Conservation (phyloP, 2,329 filamentous ascomycete genomes). For the Triangularia setosa region DNA sequence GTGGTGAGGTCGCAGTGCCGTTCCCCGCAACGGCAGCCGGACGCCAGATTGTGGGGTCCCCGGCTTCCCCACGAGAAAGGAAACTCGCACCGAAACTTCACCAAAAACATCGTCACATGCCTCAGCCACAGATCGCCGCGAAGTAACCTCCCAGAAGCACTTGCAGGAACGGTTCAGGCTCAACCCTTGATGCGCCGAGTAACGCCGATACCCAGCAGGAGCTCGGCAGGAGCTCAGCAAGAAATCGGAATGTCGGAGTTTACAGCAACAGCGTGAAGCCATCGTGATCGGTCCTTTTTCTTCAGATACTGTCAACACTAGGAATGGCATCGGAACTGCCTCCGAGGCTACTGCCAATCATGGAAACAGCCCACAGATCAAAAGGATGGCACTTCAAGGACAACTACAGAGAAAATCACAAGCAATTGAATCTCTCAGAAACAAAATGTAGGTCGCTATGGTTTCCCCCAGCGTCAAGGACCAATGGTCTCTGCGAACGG, state of each 20-base stretch:
- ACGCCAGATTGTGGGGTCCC: conserved; percentile 6
- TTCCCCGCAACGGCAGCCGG: conserved; percentile 4
- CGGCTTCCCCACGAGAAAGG: conserved; percentile 10
- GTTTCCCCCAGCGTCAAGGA: conserved; percentile 87
- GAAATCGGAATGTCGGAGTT: background rate
- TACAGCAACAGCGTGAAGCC: background rate
- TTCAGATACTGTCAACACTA: background rate
- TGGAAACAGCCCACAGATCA: background rate
- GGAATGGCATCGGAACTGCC: background rate
- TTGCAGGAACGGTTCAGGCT: background rate
- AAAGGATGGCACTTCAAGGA: background rate
- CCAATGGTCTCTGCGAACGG: conserved; percentile 88
- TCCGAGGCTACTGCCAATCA: background rate
- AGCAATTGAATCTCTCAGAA: background rate
- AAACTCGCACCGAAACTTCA: conserved; percentile 4
- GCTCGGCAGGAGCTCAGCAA: background rate
- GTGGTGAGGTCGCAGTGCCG: conserved; percentile 1
- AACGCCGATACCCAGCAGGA: background rate
- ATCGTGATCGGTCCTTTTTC: conserved; percentile 2
- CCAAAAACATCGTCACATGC: background rate
- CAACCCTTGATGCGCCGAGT: background rate
- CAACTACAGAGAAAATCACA: background rate
- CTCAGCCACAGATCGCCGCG: background rate
- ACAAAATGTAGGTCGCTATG: conserved; percentile 69
- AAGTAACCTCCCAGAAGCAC: background rate